These are phyloP conservation scores for Talaromyces liani DNA, from an alignment of 495 filamentous ascomycete genomes.

Conservation along the genomic window DNA sequence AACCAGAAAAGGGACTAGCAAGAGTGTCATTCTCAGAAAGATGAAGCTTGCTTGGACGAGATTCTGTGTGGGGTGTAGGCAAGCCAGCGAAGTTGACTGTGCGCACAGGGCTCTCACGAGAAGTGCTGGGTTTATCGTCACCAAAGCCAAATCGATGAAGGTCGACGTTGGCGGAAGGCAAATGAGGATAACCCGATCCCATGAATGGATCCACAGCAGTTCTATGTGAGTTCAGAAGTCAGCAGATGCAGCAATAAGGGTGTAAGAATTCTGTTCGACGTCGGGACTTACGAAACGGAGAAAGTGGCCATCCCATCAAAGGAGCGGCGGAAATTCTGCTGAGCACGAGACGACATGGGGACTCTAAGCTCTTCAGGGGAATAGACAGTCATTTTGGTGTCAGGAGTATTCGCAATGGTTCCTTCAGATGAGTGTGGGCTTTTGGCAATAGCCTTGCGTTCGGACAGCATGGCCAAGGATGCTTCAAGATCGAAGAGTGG, in stretches of 20 bases:
- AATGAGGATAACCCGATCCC: conserved; percentile 15
- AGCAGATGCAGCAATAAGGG: conserved; percentile 5
- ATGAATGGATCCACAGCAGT: conserved; percentile 23
- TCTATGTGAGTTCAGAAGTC: conserved; percentile 10
- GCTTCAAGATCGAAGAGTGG: neutral
- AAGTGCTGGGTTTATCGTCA: neutral
- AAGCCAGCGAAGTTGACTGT: conserved; percentile 1
- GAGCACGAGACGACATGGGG: conserved; percentile 14
- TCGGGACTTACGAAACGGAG: conserved; percentile 3
- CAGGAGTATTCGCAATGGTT: conserved; percentile 48
- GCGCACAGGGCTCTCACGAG: neutral
- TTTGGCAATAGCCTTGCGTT: conserved; percentile 15
- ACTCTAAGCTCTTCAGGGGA: conserved; percentile 48
- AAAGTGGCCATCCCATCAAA: conserved; percentile 9
- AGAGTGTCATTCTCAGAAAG: neutral
- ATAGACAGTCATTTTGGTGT: conserved; percentile 54
- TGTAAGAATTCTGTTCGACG: neutral
- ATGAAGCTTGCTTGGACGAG: conserved; percentile 1
- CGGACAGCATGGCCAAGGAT: conserved; percentile 5
- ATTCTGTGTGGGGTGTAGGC: conserved; percentile 4
- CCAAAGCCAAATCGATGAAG: conserved; percentile 2
- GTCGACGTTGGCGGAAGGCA: conserved; percentile 13
- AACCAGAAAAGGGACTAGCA: conserved; percentile 1
- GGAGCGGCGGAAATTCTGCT: conserved; percentile 10
- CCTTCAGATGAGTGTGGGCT: conserved; percentile 55